A percentile compares a stretch with the other conserved stretches of the same genome.
Conservation (phyloP, 2,329 filamentous ascomycete species). For the Nemania sp. region DNA sequence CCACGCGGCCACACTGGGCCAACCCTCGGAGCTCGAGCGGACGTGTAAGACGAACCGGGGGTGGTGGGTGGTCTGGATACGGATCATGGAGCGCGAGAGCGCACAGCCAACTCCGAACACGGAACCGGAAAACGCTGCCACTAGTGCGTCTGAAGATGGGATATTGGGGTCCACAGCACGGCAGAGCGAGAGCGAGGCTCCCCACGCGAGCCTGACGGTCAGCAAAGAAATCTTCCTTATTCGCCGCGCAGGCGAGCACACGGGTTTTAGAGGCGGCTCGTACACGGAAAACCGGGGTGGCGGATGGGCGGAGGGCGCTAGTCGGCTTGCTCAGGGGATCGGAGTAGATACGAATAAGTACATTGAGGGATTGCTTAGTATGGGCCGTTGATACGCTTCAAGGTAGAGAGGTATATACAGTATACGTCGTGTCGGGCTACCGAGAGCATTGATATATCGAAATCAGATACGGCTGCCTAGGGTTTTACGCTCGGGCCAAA, state of each 20-base stretch:
- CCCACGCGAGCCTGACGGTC: conserved; percentile 44
- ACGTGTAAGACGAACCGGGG: conserved; percentile 75
- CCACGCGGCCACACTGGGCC: conserved; percentile 60
- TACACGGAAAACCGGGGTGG: conserved; percentile 53
- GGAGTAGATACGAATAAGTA: conserved; percentile 82
- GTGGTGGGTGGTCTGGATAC: conserved; percentile 78
- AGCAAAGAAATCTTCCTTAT: conserved; percentile 73
- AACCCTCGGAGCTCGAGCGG: conserved; percentile 64
- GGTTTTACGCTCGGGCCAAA: too few species aligned
- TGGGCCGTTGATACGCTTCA: conserved; percentile 54
- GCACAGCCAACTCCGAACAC: background rate
- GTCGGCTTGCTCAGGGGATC: conserved; percentile 76
- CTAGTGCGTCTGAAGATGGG: background rate
- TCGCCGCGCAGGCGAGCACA: conserved; percentile 69
- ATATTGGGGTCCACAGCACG: conserved; percentile 17
- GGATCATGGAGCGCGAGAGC: conserved; percentile 57
- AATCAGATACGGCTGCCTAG: too few species aligned
- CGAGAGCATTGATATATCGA: too few species aligned
- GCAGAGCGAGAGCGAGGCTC: conserved; percentile 30
- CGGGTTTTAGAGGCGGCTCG: conserved; percentile 50
- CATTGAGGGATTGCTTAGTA: conserved; percentile 76
- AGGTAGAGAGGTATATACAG: background rate
- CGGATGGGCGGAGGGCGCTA: conserved; percentile 67
- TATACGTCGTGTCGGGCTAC: background rate
- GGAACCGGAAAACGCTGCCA: conserved; percentile 7